Conservation (phyloP, 257 asterid genomes). For the Solanum appendiculatum region DNA sequence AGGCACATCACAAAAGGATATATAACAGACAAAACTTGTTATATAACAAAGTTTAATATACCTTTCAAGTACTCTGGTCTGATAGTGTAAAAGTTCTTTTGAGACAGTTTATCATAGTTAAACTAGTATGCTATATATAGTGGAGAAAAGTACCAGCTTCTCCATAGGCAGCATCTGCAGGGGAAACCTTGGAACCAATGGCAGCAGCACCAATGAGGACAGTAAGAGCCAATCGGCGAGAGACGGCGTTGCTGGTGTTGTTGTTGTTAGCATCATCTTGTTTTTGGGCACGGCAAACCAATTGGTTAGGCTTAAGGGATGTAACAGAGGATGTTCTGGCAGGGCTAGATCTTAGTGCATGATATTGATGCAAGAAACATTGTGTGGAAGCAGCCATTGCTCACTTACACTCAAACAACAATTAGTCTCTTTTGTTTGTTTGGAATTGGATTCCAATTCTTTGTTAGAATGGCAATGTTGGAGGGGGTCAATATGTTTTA, state of each 20-base stretch:
- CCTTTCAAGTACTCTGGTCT: neutral
- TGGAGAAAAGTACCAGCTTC: constrained; percentile 47
- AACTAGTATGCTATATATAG: neutral
- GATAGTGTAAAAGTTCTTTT: neutral
- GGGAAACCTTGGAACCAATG: constrained; percentile 56
- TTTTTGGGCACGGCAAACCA: constrained; percentile 59
- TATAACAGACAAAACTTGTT: no score
- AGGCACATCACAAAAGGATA: neutral
- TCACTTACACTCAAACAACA: neutral
- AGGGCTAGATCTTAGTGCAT: constrained; percentile 28
- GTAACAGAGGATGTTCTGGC: constrained; percentile 24
- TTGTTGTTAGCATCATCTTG: constrained; percentile 19
- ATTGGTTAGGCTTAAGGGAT: constrained; percentile 27
- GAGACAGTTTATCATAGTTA: neutral
- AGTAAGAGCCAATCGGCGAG: constrained; percentile 64
- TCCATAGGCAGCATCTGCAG: constrained; percentile 85
- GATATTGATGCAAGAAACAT: constrained; percentile 56
- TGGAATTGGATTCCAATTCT: constrained; percentile 1
- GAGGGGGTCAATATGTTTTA: neutral
- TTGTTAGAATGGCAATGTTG: neutral
- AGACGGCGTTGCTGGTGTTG: constrained; percentile 12
- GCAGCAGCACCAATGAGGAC: constrained; percentile 66
- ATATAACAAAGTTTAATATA: no score
- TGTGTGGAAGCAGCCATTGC: constrained; percentile 50
- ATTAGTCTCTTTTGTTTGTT: neutral